Conservation (phyloP, 306 rosid species). For the Cucurbita maxima region DNA sequence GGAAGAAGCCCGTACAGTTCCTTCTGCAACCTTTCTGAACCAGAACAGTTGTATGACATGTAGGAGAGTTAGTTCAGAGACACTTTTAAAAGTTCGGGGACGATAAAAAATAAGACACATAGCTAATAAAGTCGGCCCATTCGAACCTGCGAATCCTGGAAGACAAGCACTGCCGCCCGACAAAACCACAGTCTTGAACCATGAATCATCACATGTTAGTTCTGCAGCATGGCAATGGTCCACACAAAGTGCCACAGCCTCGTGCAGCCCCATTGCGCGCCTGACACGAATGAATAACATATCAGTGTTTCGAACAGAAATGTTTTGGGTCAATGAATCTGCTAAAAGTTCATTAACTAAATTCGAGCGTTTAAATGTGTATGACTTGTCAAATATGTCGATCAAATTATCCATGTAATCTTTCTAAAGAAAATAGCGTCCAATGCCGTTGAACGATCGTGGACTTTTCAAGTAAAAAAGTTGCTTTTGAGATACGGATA, state of each 20-base stretch:
- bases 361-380: background rate
- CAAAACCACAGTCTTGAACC: conserved; percentile 74
- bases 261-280: conserved; percentile 73
- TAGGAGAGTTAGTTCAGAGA: background rate
- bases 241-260: conserved; percentile 78
- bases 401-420: background rate
- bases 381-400: too few species aligned
- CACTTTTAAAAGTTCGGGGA: too few species aligned
- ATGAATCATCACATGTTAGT: conserved; percentile 39
- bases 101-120: too few species aligned
- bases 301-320: background rate
- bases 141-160: conserved; percentile 76
- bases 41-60: conserved; percentile 10
- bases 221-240: conserved; percentile 61
- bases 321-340: too few species aligned
- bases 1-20: conserved; percentile 51
- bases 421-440: background rate
- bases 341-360: too few species aligned
- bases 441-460: background rate
- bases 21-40: conserved; percentile 57
- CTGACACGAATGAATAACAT: conserved; percentile 23
- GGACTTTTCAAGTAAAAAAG: background rate
- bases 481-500: background rate
- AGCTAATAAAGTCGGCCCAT: too few species aligned
- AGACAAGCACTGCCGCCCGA: conserved; percentile 77